phyloP scores from a whole-genome alignment of 371 early-diverging fungal genomes.

The Mortierella sp. region DNA sequence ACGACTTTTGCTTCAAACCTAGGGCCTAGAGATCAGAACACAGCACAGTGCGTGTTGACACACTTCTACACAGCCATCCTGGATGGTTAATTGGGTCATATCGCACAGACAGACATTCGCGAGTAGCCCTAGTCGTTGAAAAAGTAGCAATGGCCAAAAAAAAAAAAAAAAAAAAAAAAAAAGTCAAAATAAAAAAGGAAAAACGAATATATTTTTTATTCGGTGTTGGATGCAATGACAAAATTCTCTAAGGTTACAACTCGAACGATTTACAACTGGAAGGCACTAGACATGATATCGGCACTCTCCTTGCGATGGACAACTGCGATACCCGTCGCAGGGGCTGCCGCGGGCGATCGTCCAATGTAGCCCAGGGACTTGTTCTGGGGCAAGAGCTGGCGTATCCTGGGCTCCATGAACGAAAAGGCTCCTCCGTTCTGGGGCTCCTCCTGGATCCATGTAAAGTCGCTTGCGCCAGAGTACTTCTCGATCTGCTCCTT shows the following conservation, averaged over 20 bases:
- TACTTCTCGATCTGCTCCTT: conserved; percentile 71
- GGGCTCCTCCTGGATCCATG: conserved; percentile 97
- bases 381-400: conserved; percentile 68
- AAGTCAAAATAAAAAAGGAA: background rate
- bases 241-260: no score
- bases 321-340: conserved; percentile 73
- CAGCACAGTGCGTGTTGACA: no score
- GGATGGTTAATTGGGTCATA: no score
- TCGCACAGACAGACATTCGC: no score
- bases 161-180: background rate
- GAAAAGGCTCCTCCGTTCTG: conserved; percentile 92
- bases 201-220: background rate
- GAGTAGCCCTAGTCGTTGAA: no score
- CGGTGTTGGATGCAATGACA: background rate
- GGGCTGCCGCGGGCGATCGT: conserved; percentile 76
- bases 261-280: conserved; percentile 26
- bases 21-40: no score
- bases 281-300: conserved; percentile 47
- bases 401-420: conserved; percentile 88
- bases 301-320: conserved; percentile 49
- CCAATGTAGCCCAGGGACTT: conserved; percentile 73
- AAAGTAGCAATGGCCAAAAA: no score
- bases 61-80: no score
- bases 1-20: no score
- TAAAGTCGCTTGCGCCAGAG: conserved; percentile 74